Evolutionary conservation across 1,284 basidiomycete species (phyloP).

Genomic region (Cryptococcus hybrid): DNA sequence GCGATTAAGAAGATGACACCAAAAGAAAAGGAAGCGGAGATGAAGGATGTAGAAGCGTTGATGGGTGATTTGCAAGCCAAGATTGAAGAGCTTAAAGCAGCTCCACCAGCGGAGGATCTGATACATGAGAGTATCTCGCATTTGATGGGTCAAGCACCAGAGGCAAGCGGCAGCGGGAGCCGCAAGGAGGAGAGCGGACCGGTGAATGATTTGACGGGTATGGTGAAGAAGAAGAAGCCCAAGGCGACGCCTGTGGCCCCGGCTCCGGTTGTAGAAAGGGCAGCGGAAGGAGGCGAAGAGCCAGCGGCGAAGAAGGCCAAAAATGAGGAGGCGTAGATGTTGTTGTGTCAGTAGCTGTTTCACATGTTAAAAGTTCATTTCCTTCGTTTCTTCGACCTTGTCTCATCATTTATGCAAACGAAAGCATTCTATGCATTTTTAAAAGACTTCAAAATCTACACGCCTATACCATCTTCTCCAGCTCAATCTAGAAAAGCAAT

Average conservation of each 20-base stretch:
- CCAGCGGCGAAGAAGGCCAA: constrained; percentile 62
- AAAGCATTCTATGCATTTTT: constrained; percentile 2
- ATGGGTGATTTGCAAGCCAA: constrained; percentile 76
- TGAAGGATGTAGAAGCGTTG: constrained; percentile 71
- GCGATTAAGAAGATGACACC: constrained; percentile 56
- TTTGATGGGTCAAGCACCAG: constrained; percentile 32
- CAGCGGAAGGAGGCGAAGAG: constrained; percentile 57
- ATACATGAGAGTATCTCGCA: constrained; percentile 49
- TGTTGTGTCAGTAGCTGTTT: too few relatives aligned
- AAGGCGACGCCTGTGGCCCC: constrained; percentile 29
- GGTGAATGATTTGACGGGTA: constrained; percentile 76
- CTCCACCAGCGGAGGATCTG: constrained; percentile 59
- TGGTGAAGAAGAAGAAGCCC: constrained; percentile 75
- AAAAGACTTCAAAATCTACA: too few relatives aligned
- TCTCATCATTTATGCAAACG: neutral
- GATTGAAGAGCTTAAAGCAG: constrained; percentile 82
- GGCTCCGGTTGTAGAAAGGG: constrained; percentile 6
- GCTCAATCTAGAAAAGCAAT: constrained; percentile 23
- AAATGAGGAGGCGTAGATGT: constrained; percentile 49
- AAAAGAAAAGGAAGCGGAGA: constrained; percentile 67
- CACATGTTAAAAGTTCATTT: neutral
- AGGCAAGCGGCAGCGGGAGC: neutral
- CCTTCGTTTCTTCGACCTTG: neutral
- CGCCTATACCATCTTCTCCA: neutral
- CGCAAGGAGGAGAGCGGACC: constrained; percentile 35